A percentile compares a stretch with the other conserved stretches of the same genome.
phyloP scores from a whole-genome alignment of 768 basidiomycete genomes.

The Leucocoprinus sp. region DNA sequence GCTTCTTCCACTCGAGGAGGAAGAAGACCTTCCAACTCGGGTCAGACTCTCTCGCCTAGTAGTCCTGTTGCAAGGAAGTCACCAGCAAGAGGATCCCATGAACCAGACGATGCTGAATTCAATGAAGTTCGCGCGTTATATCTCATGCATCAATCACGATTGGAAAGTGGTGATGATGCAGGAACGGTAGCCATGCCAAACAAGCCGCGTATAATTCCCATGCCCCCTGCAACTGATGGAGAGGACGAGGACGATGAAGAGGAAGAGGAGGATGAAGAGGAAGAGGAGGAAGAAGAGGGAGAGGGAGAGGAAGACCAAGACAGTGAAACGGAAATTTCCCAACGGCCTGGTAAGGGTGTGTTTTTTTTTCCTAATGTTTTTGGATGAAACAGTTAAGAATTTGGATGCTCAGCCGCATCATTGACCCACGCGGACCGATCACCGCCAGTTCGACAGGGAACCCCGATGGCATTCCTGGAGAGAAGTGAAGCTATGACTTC shows the following conservation, averaged over 20 bases:
- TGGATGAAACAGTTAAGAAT: neutral
- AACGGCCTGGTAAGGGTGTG: neutral
- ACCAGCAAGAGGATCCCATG: conserved; percentile 11
- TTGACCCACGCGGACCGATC: too few relatives aligned
- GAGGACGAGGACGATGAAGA: conserved; percentile 21
- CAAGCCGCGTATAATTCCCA: conserved; percentile 7
- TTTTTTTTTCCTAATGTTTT: neutral
- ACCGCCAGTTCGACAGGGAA: conserved; percentile 24
- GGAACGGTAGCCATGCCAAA: neutral
- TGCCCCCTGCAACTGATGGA: conserved; percentile 26
- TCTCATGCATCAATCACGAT: conserved; percentile 51
- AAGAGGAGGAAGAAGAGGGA: conserved; percentile 17
- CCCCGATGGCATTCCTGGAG: conserved; percentile 32
- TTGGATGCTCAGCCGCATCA: too few relatives aligned
- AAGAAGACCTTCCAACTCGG: neutral
- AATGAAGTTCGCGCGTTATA: conserved; percentile 57
- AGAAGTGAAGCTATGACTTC: too few relatives aligned
- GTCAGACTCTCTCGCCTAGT: neutral
- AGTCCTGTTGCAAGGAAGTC: neutral
- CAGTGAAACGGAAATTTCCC: neutral
- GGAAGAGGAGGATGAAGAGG: conserved; percentile 1
- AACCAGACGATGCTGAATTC: conserved; percentile 28
- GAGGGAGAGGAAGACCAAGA: conserved; percentile 6
- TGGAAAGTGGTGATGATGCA: conserved; percentile 16
- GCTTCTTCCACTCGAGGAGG: conserved; percentile 8